These are phyloP conservation scores for Plasmodium vinckei DNA, from an alignment of 169 alveolate genomes.

Conservation along the genomic window DNA sequence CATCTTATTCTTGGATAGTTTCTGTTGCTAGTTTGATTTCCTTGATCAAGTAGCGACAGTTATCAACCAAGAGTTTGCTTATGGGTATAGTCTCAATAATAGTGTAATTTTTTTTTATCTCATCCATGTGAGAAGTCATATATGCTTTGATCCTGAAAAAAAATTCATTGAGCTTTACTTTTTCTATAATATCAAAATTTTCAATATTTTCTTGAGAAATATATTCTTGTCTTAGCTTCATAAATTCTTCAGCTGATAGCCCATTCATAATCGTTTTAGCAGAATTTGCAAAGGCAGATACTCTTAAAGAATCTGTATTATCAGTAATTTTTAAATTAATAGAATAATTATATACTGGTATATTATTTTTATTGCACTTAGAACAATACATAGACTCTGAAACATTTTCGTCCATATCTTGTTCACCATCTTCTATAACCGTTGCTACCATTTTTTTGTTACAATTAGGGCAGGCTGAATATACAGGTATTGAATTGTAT, in stretches of 20 bases:
- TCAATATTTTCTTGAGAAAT: slow-evolving; percentile 51
- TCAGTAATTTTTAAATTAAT: slow-evolving; percentile 82
- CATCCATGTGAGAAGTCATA: slow-evolving; percentile 74
- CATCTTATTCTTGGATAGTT: too few species aligned
- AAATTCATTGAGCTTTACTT: slow-evolving; percentile 47
- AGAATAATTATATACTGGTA: slow-evolving; percentile 82
- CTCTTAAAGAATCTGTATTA: slow-evolving; percentile 81
- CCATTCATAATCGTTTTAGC: slow-evolving; percentile 79
- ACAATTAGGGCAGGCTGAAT: slow-evolving; percentile 84
- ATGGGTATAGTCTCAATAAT: slow-evolving; percentile 39
- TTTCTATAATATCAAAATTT: slow-evolving; percentile 52
- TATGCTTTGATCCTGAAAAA: slow-evolving; percentile 63
- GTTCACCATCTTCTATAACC: slow-evolving; percentile 17
- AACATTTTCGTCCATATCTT: slow-evolving; percentile 5
- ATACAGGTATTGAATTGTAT: slow-evolving; percentile 49
- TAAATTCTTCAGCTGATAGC: slow-evolving; percentile 59
- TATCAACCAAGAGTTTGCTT: slow-evolving; percentile 34
- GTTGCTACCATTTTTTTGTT: slow-evolving; percentile 80
- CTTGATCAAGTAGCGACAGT: slow-evolving; percentile 23
- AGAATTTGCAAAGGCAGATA: slow-evolving; percentile 79
- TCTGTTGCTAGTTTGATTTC: too few species aligned
- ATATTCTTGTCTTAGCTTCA: slow-evolving; percentile 56
- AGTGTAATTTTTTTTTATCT: slow-evolving; percentile 55
- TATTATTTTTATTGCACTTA: slow-evolving; percentile 74
- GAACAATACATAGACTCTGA: slow-evolving; percentile 79